Evolutionary conservation across 2,329 filamentous ascomycete species (phyloP), one percentile per base, ranked within the genome.

Genomic region (Ophiostoma sp.): DNA sequence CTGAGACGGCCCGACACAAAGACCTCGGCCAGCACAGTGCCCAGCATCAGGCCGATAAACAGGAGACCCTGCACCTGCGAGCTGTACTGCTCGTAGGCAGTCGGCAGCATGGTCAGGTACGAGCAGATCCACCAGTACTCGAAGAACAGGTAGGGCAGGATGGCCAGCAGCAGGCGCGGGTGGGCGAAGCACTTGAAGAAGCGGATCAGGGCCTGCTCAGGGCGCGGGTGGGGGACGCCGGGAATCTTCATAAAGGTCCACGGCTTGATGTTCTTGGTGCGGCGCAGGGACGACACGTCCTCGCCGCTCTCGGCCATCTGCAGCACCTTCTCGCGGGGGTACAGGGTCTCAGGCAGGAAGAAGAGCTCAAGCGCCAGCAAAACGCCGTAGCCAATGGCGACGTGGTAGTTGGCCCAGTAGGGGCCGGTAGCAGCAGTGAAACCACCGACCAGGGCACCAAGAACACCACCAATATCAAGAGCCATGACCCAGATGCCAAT

Each of bases 111-210:
- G 2, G 84, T 85, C 69, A 86, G 82, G 27, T 86, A 79, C 0
- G 81, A 82, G 13, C 85, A 72, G 5, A 85, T 78, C 84, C 84
- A 87, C 84, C 75, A 87, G 74, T 87, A 87, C 81, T 84, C 85
- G 2, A 79, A 75, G 72, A 85, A 86, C 73, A 80, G 83, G 76
- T 84, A 87, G 10, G 80, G 79, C 10, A 83, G 72, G 4, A 86
- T 79, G 2, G 81, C 76, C 10, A 86, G 76, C 0, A 79, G 77
- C 0, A 87, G 79, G 4, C 79, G 80, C 2, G 66, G 41, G 44
- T 52, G 31, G 15, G 15, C 20, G 7, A 52, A 54, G 20, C 44
- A 31, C 66, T 52, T 52, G 44, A 33, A 10, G 41, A 67, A 67
- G 27, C 66, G 66, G 27, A 67, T 36, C 20, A 67, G 27, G 13